Evolutionary conservation across 768 basidiomycete species (phyloP).

Genomic region (Boletus rubropictus): DNA sequence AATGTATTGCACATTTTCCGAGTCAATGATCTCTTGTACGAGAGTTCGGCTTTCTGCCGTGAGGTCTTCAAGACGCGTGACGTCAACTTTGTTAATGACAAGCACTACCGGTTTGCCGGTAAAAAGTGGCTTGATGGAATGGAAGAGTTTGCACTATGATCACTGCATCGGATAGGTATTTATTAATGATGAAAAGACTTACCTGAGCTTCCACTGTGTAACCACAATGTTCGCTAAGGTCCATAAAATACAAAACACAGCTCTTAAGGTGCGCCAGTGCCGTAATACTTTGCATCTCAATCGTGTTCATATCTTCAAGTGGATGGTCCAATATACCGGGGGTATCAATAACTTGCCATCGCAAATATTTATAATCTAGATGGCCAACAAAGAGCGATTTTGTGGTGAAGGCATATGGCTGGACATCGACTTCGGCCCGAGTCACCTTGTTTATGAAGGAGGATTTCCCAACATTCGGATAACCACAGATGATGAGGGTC

Average conservation of each 20-base stretch:
- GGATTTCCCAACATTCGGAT: conserved; percentile 99
- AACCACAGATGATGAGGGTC: conserved; percentile 95
- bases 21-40: conserved; percentile 81
- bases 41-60: conserved; percentile 66
- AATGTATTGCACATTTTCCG: conserved; percentile 65
- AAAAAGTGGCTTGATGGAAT: conserved; percentile 98
- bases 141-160: conserved; percentile 89
- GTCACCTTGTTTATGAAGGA: conserved; percentile 99
- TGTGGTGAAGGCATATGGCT: conserved; percentile 99
- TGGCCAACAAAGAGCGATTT: conserved; percentile 98
- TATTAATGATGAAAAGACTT: conserved; percentile 18
- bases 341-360: conserved; percentile 99
- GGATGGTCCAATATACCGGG: conserved; percentile 98
- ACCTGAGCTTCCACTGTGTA: conserved; percentile 96
- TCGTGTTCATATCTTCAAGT: conserved; percentile 99
- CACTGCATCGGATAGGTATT: background rate
- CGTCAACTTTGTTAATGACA: conserved; percentile 97
- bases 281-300: conserved; percentile 99
- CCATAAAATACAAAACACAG: conserved; percentile 98
- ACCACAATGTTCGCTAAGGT: conserved; percentile 96
- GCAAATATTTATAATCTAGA: conserved; percentile 96
- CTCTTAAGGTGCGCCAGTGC: conserved; percentile 94
- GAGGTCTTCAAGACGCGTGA: conserved; percentile 83
- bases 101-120: conserved; percentile 87
- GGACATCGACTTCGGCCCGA: conserved; percentile 97